Evolutionary conservation across 495 filamentous ascomycete species (phyloP), one percentile per base, ranked within the genome.

Genomic region (Antarctomyces pellizariae): DNA sequence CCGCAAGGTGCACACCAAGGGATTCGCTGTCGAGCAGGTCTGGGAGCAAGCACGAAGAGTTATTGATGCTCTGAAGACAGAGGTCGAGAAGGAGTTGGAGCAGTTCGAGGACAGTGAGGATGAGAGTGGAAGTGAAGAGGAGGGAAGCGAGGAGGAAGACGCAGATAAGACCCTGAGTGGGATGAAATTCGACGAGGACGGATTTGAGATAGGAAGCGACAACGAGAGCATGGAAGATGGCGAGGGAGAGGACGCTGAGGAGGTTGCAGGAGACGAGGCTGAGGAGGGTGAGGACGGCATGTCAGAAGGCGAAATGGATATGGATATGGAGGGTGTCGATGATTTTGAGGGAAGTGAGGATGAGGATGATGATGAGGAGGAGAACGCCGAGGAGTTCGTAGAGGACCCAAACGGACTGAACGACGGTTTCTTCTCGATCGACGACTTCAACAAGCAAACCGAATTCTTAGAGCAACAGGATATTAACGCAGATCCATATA

Each of bases 381-480:
- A 42, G 26, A 33, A 35, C 10, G 42, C 29, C 5, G 38, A 37
- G 12, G 30, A 35, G 3, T 38, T 43, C 21, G 47, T 59, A 9
- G 52, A 61, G 28, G 59, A 64, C 26, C 53, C 58, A 18, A 43
- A 57, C 34, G 60, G 64, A 14, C 49, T 79, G 45, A 97, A 97
- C 44, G 86, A 97, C 41, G 86, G 80, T 3, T 97, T 97, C 52
- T 97, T 97, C 51, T 92, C 79, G 1, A 90, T 97, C 34, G 82
- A 95, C 33, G 71, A 91, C 27, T 97, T 97, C 61, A 97, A 97
- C 58, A 78, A 71, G 38, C 75, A 89, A 41, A 73, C 78, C 3
- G 75, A 90, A 38, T 64, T 70, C 32, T 61, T 89, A 17, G 89
- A 95, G 45, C 67, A 73, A 37, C 71, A 75, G 45, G 86, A 95